phyloP scores from a whole-genome alignment of 768 basidiomycete genomes.

The Russula earlei region DNA sequence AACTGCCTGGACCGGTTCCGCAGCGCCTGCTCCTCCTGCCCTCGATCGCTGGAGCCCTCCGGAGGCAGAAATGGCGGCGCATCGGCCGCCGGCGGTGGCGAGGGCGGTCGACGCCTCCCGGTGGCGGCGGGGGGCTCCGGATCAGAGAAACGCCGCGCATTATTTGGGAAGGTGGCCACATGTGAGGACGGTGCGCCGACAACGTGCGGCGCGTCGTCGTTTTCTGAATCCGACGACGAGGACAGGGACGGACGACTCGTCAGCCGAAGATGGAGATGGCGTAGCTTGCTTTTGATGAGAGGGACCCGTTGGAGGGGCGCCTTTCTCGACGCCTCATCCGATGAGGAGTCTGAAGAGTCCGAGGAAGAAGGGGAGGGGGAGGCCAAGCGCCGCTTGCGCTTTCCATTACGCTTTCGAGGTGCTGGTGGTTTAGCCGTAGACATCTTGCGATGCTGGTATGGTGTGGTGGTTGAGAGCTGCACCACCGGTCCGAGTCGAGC shows the following conservation, averaged over 20 bases:
- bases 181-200: background rate
- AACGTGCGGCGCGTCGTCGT: background rate
- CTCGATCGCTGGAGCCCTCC: constrained; percentile 24
- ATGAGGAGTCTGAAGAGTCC: constrained; percentile 19
- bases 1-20: constrained; percentile 70
- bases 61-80: constrained; percentile 52
- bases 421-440: constrained; percentile 20
- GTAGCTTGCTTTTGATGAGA: background rate
- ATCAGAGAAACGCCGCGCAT: background rate
- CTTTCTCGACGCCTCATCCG: constrained; percentile 8
- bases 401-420: constrained; percentile 26
- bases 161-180: background rate
- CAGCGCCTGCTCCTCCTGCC: constrained; percentile 41
- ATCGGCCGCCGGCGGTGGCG: constrained; percentile 25
- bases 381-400: constrained; percentile 28
- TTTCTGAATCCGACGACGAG: constrained; percentile 20
- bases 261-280: background rate
- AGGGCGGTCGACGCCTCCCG: constrained; percentile 22
- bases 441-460: background rate
- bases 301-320: background rate
- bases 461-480: background rate
- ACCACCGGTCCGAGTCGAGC: background rate
- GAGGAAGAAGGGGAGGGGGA: constrained; percentile 22
- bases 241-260: constrained; percentile 18
- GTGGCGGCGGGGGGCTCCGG: background rate